Evolutionary conservation across 805 yeast species (phyloP).

Genomic region (Teunomyces pallodes): DNA sequence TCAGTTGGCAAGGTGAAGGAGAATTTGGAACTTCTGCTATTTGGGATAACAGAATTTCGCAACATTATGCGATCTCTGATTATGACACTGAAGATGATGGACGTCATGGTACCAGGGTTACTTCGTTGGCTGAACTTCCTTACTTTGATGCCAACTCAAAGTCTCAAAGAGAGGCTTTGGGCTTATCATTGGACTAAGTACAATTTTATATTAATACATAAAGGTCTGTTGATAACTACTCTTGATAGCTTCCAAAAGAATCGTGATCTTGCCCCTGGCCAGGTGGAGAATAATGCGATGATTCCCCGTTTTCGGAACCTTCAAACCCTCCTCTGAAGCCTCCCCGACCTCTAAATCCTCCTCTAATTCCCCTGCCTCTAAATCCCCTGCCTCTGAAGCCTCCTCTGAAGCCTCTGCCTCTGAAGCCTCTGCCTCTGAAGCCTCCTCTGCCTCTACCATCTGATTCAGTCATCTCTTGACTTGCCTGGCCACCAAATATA

Average conservation of each 20-base stretch:
- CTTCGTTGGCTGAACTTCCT: slow-evolving; percentile 52
- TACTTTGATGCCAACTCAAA: slow-evolving; percentile 47
- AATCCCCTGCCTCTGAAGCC: slow-evolving; percentile 13
- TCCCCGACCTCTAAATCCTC: slow-evolving; percentile 41
- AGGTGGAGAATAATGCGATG: background rate
- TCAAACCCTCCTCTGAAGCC: slow-evolving; percentile 28
- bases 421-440: slow-evolving; percentile 17
- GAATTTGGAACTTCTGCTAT: slow-evolving; percentile 37
- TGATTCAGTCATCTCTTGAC: slow-evolving; percentile 53
- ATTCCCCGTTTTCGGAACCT: slow-evolving; percentile 6
- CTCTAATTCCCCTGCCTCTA: slow-evolving; percentile 19
- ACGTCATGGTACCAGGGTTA: slow-evolving; percentile 32
- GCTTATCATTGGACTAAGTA: slow-evolving; percentile 23
- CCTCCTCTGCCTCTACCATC: slow-evolving; percentile 22
- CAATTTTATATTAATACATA: background rate
- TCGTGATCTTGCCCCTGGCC: background rate
- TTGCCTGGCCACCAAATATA: slow-evolving; percentile 84
- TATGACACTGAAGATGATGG: slow-evolving; percentile 12
- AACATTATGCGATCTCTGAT: slow-evolving; percentile 16
- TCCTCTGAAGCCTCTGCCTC: slow-evolving; percentile 28
- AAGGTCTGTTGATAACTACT: background rate
- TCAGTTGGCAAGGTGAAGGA: slow-evolving; percentile 45
- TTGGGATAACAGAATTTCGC: slow-evolving; percentile 13
- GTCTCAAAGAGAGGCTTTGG: slow-evolving; percentile 52
- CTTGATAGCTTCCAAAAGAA: background rate